Conservation (phyloP, 768 basidiomycete species). For the Fomitopsis pulvina region DNA sequence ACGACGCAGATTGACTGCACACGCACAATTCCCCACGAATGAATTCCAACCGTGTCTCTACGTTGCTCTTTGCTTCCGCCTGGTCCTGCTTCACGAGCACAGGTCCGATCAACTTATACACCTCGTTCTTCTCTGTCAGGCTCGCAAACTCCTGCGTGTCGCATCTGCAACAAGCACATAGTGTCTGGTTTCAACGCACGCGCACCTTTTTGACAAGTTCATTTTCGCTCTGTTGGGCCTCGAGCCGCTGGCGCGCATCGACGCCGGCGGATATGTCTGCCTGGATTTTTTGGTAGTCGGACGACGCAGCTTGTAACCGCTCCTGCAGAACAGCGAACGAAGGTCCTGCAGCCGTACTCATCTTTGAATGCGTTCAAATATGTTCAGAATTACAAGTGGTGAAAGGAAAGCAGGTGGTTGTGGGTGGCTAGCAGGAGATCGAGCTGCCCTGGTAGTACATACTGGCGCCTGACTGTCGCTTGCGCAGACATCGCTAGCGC, state of each 20-base stretch:
- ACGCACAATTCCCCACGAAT: slow-evolving; percentile 80
- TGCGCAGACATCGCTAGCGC: too few species aligned
- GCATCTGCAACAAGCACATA: neutral
- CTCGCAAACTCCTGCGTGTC: slow-evolving; percentile 67
- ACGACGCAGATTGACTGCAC: neutral
- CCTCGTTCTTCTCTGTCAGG: slow-evolving; percentile 66
- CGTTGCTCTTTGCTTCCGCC: slow-evolving; percentile 78
- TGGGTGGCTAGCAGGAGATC: too few species aligned
- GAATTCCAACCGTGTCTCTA: slow-evolving; percentile 86
- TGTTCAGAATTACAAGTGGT: neutral
- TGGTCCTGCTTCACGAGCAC: slow-evolving; percentile 88
- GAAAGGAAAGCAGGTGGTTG: too few species aligned
- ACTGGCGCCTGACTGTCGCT: too few species aligned
- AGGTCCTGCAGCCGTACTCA: neutral
- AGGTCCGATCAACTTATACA: slow-evolving; percentile 91
- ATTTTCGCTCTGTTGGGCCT: slow-evolving; percentile 87
- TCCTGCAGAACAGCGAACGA: slow-evolving; percentile 33
- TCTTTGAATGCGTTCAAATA: neutral
- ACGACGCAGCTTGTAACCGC: slow-evolving; percentile 60
- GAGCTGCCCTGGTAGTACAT: too few species aligned
- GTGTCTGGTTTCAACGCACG: neutral
- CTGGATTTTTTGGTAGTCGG: slow-evolving; percentile 80
- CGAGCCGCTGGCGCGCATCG: slow-evolving; percentile 80
- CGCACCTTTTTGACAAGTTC: slow-evolving; percentile 84
- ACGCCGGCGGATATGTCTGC: slow-evolving; percentile 64